A percentile compares a stretch with the other conserved stretches of the same genome.
phyloP scores from a whole-genome alignment of 805 yeast genomes.

The Yamadazyma paraphyllophila region DNA sequence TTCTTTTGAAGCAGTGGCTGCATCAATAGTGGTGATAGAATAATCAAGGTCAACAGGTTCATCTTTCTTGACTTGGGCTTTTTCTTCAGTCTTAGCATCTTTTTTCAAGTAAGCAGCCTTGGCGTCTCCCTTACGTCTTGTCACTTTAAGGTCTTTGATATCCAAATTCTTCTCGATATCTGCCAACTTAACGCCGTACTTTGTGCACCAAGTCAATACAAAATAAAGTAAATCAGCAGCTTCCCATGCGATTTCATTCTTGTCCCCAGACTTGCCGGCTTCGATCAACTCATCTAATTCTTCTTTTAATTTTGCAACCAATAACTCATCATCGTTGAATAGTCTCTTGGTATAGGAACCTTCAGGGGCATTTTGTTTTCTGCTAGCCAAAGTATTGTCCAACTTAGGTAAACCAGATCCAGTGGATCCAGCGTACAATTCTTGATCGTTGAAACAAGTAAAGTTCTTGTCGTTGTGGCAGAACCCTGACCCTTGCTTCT shows the following conservation, averaged over 20 bases:
- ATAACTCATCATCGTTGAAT: constrained; percentile 70
- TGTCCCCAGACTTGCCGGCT: constrained; percentile 47
- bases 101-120: constrained; percentile 66
- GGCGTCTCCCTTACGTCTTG: constrained; percentile 95
- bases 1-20: constrained; percentile 35
- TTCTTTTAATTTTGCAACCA: constrained; percentile 86
- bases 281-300: constrained; percentile 95
- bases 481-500: constrained; percentile 77
- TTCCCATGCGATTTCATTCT: constrained; percentile 70
- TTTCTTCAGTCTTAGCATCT: background rate
- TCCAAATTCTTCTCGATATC: constrained; percentile 87
- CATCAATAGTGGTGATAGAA: constrained; percentile 50
- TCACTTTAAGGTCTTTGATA: constrained; percentile 77
- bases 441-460: constrained; percentile 68
- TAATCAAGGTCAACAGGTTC: constrained; percentile 30
- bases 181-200: constrained; percentile 72
- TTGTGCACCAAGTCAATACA: constrained; percentile 51
- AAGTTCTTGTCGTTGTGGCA: constrained; percentile 76
- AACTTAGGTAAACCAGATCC: constrained; percentile 65
- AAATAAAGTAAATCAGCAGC: constrained; percentile 83
- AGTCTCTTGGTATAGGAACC: constrained; percentile 94
- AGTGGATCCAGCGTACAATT: constrained; percentile 44
- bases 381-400: constrained; percentile 61
- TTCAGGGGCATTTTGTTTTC: constrained; percentile 71
- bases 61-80: constrained; percentile 12